phyloP scores from a whole-genome alignment of 768 basidiomycete species.

The Russula emetica region DNA sequence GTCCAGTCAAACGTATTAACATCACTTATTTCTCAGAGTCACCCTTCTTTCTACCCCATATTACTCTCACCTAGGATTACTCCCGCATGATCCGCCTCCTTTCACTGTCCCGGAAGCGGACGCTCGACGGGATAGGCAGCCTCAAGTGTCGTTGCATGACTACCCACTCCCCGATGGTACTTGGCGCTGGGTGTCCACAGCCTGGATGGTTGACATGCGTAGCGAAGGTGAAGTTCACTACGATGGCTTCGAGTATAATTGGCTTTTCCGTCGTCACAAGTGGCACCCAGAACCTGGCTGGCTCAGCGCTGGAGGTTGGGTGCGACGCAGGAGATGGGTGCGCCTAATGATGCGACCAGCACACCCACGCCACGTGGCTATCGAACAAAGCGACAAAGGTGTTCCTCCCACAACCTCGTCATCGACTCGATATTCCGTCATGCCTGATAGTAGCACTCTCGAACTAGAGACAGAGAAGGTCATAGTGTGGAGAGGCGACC shows the following conservation, averaged over 20 bases:
- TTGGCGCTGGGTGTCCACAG: slow-evolving; percentile 76
- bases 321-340: slow-evolving; percentile 77
- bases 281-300: slow-evolving; percentile 64
- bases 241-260: slow-evolving; percentile 86
- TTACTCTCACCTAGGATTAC: slow-evolving; percentile 65
- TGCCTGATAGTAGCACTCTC: slow-evolving; percentile 1
- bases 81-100: slow-evolving; percentile 68
- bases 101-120: slow-evolving; percentile 55
- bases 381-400: neutral
- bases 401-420: neutral
- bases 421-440: slow-evolving; percentile 1
- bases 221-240: slow-evolving; percentile 72
- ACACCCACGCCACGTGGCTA: slow-evolving; percentile 16
- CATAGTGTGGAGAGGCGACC: slow-evolving; percentile 51
- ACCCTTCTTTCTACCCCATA: slow-evolving; percentile 69
- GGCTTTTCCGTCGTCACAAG: slow-evolving; percentile 58
- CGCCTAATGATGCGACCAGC: slow-evolving; percentile 77
- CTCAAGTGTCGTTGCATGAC: slow-evolving; percentile 51
- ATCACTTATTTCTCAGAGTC: slow-evolving; percentile 36
- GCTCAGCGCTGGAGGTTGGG: slow-evolving; percentile 64
- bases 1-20: neutral
- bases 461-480: slow-evolving; percentile 18
- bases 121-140: slow-evolving; percentile 40
- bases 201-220: slow-evolving; percentile 90
- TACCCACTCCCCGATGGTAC: slow-evolving; percentile 76